Evolutionary conservation across 140 eudicot species (phyloP), one percentile per base, ranked within the genome.

Genomic region (Bidens hawaiensis): DNA sequence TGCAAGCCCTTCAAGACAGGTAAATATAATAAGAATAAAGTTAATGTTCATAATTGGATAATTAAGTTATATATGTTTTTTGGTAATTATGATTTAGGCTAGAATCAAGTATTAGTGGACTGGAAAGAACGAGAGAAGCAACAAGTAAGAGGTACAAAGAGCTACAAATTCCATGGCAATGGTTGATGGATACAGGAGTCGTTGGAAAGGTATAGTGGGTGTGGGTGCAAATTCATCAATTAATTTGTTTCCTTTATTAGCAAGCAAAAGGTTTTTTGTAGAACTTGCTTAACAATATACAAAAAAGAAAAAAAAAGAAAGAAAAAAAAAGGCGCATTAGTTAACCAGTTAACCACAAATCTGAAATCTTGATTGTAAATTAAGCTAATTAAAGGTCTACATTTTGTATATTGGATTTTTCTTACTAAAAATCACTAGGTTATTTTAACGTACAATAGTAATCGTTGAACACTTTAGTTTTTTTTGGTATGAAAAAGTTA

Each of bases 1-100:
- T 87, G 73, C 96, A 81, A 61, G 78, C 90, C 21, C 63, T 90
- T 40, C 89, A 86, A 68, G 96, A 90, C 85, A 87, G 95, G 97
- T 83, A 78, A 76, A n/a, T n/a, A n/a, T n/a, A n/a, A n/a, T n/a
- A n/a, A n/a, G n/a, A n/a, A n/a, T n/a, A n/a, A n/a, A n/a, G n/a
- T n/a, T n/a, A n/a, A n/a, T n/a, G n/a, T n/a, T n/a, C n/a, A n/a
- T 16, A n/a, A 45, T n/a, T 17, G 10, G 19, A 14, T 43, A 1
- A 0, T 4, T 1, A 14, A 4, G 0, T 25, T 42, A 41, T 7
- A 9, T 30, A 3, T 30, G 1, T 30, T 30, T 1, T 30, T 30
- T 30, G 4, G 4, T 30, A 3, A 3, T 0, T 30, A 3, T 30
- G 34, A 30, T 36, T 1, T 36, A 36, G 43, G 70, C 74, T 86